phyloP scores from a whole-genome alignment of 805 yeast genomes.

The Peterozyma toletana region DNA sequence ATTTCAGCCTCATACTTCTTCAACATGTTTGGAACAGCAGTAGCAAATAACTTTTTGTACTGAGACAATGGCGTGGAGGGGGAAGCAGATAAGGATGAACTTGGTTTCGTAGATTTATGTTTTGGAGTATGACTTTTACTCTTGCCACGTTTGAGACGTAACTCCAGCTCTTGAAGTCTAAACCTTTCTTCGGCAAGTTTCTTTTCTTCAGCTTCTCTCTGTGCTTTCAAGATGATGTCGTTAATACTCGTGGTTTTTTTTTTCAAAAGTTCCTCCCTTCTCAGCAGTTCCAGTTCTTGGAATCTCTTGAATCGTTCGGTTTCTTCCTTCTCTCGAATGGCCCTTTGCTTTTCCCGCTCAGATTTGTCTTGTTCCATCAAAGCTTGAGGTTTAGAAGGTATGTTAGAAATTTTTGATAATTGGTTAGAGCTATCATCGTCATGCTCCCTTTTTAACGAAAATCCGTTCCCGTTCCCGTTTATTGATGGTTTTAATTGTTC shows the following conservation, averaged over 20 bases:
- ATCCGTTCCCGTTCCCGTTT: neutral
- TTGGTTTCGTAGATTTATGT: neutral
- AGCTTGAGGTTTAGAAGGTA: conserved; percentile 1
- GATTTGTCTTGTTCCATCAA: conserved; percentile 2
- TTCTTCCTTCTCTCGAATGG: conserved; percentile 3
- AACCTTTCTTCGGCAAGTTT: conserved; percentile 9
- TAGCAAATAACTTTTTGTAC: conserved; percentile 49
- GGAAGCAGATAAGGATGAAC: neutral
- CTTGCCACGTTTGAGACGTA: conserved; percentile 8
- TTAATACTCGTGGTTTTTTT: conserved; percentile 4
- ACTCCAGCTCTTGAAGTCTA: conserved; percentile 11
- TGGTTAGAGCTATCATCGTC: conserved; percentile 5
- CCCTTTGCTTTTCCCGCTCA: conserved; percentile 2
- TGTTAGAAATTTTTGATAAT: neutral
- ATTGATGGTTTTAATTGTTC: too few relatives aligned
- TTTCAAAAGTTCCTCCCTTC: conserved; percentile 19
- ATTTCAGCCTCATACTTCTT: conserved; percentile 58
- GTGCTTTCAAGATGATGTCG: conserved; percentile 3
- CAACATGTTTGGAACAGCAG: conserved; percentile 71
- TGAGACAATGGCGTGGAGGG: neutral
- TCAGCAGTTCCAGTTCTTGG: conserved; percentile 25
- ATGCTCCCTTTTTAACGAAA: conserved; percentile 4
- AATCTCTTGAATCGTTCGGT: conserved; percentile 23
- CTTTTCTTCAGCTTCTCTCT: conserved; percentile 7
- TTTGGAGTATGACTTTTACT: neutral